Conservation (phyloP, 805 yeast species). For the Jamesozyma rosinii region DNA sequence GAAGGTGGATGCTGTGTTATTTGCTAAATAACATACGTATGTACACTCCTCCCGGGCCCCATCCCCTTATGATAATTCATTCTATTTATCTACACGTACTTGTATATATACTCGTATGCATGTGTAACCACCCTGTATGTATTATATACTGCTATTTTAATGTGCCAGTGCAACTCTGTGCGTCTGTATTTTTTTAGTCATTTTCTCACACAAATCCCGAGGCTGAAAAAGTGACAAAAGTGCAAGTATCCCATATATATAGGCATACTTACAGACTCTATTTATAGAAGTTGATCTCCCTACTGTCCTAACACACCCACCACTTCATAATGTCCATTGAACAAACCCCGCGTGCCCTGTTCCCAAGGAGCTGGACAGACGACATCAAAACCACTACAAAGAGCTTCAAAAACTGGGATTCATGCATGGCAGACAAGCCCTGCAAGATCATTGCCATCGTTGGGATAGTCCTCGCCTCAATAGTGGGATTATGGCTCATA, state of each 20-base stretch:
- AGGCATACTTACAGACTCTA: no score
- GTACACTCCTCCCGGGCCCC: background rate
- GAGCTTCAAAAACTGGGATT: slow-evolving; percentile 58
- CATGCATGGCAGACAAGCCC: slow-evolving; percentile 68
- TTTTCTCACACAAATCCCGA: no score
- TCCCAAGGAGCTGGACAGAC: slow-evolving; percentile 13
- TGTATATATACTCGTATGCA: background rate
- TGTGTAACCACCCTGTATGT: background rate
- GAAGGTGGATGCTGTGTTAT: slow-evolving; percentile 31
- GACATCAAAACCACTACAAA: slow-evolving; percentile 30
- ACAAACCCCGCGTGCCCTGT: slow-evolving; percentile 1
- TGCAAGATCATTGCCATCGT: slow-evolving; percentile 75
- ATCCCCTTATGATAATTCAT: no score
- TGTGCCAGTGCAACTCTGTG: background rate
- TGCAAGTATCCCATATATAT: no score
- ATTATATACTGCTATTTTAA: background rate
- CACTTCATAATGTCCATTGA: slow-evolving; percentile 2
- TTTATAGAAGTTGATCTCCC: no score
- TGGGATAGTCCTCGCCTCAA: slow-evolving; percentile 50
- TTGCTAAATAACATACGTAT: slow-evolving; percentile 4
- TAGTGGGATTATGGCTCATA: slow-evolving; percentile 49
- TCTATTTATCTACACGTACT: background rate
- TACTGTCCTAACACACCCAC: no score
- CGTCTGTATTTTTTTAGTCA: no score
- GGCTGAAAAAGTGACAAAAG: no score